phyloP scores from a whole-genome alignment of 352 stramenopile genomes.

The Phytophthora pluvialis region DNA sequence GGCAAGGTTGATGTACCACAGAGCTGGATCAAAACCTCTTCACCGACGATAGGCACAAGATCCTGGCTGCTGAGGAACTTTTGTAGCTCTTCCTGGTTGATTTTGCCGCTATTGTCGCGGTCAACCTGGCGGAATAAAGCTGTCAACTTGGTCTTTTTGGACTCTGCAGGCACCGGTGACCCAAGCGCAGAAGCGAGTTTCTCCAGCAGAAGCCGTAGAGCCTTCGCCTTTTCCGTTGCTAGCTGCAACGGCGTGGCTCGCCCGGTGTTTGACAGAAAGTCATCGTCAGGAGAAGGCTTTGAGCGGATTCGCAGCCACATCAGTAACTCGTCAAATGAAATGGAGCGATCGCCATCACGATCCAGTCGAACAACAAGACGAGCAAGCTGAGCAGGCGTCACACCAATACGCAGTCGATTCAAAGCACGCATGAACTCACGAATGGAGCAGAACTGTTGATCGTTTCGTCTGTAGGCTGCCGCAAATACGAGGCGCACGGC shows the following conservation, averaged over 20 bases:
- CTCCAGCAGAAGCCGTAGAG: slow-evolving; percentile 25
- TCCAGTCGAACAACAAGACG: slow-evolving; percentile 64
- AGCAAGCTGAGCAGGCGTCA: slow-evolving; percentile 54
- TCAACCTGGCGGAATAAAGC: slow-evolving; percentile 60
- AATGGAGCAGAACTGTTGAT: slow-evolving; percentile 35
- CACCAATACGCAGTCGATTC: slow-evolving; percentile 43
- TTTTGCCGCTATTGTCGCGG: slow-evolving; percentile 55
- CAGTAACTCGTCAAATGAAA: slow-evolving; percentile 78
- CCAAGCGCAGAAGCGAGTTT: slow-evolving; percentile 13
- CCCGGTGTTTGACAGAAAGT: neutral
- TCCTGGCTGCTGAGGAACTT: slow-evolving; percentile 44
- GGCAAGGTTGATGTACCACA: slow-evolving; percentile 16
- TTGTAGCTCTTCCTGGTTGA: slow-evolving; percentile 58
- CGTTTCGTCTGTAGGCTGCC: slow-evolving; percentile 41
- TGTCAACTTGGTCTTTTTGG: slow-evolving; percentile 27
- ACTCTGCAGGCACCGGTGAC: neutral
- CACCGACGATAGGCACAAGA: slow-evolving; percentile 14
- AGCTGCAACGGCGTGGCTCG: slow-evolving; percentile 12
- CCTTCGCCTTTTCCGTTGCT: slow-evolving; percentile 22
- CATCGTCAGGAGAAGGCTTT: neutral
- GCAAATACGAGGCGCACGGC: slow-evolving; percentile 64
- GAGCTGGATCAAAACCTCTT: slow-evolving; percentile 22
- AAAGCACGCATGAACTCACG: slow-evolving; percentile 50
- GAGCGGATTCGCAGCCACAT: slow-evolving; percentile 60
- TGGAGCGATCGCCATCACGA: slow-evolving; percentile 50